Conservation (phyloP, 768 basidiomycete genomes). For the Clitopilus passeckerianus region DNA sequence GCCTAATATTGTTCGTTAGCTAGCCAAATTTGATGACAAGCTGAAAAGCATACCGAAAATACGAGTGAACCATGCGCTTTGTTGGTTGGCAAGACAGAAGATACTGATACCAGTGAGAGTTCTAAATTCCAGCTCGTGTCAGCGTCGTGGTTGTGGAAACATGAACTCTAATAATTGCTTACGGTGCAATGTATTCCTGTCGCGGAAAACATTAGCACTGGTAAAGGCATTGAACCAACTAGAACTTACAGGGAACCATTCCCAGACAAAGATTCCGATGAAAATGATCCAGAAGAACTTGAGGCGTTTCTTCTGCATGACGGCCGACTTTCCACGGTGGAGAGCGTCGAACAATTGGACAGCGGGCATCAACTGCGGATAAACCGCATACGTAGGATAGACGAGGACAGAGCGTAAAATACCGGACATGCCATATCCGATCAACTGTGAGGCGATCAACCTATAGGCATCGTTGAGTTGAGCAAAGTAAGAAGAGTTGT, state of each 20-base stretch:
- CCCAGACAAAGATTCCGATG: slow-evolving; percentile 47
- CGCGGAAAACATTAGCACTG: neutral
- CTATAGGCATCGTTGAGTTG: slow-evolving; percentile 10
- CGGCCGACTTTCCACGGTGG: slow-evolving; percentile 32
- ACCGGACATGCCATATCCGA: slow-evolving; percentile 33
- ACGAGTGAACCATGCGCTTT: slow-evolving; percentile 44
- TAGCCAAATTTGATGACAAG: neutral
- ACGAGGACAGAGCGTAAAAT: slow-evolving; percentile 37
- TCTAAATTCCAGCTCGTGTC: slow-evolving; percentile 10
- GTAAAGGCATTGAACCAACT: neutral
- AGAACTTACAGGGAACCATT: slow-evolving; percentile 40
- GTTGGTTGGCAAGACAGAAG: slow-evolving; percentile 45
- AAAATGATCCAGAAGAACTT: slow-evolving; percentile 53
- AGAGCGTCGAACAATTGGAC: slow-evolving; percentile 36
- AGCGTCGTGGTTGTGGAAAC: neutral
- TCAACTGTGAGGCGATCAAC: slow-evolving; percentile 29
- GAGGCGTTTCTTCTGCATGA: slow-evolving; percentile 43
- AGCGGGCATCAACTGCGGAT: slow-evolving; percentile 31
- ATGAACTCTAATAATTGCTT: slow-evolving; percentile 9
- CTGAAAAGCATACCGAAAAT: slow-evolving; percentile 39
- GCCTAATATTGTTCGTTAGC: slow-evolving; percentile 14
- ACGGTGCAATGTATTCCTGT: slow-evolving; percentile 38
- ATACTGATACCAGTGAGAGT: slow-evolving; percentile 55
- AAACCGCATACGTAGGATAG: slow-evolving; percentile 37
- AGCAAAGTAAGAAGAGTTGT: neutral